Evolutionary conservation across 345 rosid species (phyloP).

Genomic region (Boechera divaricarpa): DNA sequence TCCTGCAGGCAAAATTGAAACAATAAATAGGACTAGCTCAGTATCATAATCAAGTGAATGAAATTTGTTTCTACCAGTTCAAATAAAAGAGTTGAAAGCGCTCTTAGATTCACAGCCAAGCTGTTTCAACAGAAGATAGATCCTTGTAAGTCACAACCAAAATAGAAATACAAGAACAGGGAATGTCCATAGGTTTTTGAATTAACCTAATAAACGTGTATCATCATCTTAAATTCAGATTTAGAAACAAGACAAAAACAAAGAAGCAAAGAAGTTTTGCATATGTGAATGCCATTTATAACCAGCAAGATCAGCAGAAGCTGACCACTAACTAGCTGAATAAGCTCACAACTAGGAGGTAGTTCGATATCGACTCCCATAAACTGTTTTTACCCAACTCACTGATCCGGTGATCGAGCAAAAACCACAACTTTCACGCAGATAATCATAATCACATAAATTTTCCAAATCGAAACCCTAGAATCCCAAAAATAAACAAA

Average conservation of each 20-base stretch:
- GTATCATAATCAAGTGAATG: neutral
- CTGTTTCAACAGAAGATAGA: neutral
- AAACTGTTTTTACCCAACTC: neutral
- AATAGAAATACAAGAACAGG: neutral
- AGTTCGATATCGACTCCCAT: neutral
- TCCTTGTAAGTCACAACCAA: neutral
- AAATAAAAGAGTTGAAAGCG: neutral
- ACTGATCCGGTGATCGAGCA: neutral
- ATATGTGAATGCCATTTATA: neutral
- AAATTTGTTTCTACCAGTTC: neutral
- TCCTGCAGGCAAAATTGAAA: constrained; percentile 54
- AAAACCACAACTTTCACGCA: neutral
- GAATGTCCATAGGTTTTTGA: neutral
- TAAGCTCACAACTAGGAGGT: neutral
- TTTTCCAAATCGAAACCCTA: constrained; percentile 17
- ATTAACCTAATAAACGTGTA: neutral
- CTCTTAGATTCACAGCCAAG: neutral
- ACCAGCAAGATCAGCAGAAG: too few relatives aligned
- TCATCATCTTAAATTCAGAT: neutral
- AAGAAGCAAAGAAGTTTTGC: neutral
- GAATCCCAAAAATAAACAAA: neutral
- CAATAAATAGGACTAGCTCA: constrained; percentile 1
- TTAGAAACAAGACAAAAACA: constrained; percentile 2
- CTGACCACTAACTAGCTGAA: neutral
- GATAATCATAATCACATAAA: neutral